These are phyloP conservation scores for Sequoia sempervirens DNA, from an alignment of 75 land plant genomes.

Conservation along the genomic window DNA sequence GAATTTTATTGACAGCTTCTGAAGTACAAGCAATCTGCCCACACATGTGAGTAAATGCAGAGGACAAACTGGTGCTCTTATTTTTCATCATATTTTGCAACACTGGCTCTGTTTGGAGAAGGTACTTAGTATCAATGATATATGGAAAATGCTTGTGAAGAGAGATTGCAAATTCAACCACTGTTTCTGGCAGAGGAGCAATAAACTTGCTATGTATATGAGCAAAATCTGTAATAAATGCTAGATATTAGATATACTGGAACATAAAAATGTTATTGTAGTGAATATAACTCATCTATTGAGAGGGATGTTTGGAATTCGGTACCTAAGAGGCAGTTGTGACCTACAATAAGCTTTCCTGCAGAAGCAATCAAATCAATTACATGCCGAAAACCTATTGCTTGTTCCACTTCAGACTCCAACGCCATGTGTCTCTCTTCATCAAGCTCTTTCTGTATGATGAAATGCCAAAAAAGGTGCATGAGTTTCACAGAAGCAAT, in stretches of 20 bases:
- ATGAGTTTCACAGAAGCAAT: conserved; percentile 1
- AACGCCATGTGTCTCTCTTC: conserved; percentile 20
- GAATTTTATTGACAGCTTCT: background rate
- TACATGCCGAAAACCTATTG: conserved; percentile 89
- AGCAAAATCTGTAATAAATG: conserved; percentile 54
- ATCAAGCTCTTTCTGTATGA: conserved; percentile 48
- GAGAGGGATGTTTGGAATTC: background rate
- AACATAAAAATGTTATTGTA: background rate
- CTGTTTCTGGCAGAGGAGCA: conserved; percentile 60
- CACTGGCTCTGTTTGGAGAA: conserved; percentile 38
- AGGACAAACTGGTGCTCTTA: conserved; percentile 66
- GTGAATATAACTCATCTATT: background rate
- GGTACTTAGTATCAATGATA: conserved; percentile 82
- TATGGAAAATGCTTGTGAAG: conserved; percentile 64
- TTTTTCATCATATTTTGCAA: conserved; percentile 44
- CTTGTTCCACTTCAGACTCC: conserved; percentile 41
- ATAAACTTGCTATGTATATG: conserved; percentile 81
- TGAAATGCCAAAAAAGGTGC: background rate
- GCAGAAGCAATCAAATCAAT: conserved; percentile 74
- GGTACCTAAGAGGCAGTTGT: conserved; percentile 84
- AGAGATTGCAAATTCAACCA: conserved; percentile 50
- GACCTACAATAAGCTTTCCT: conserved; percentile 76
- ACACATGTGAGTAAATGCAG: conserved; percentile 58
- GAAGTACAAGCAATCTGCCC: conserved; percentile 30
- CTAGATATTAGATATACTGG: background rate